Base-by-base conservation (phyloP, 176 grass and related monocot species). In the Oryza brachyantha region DNA sequence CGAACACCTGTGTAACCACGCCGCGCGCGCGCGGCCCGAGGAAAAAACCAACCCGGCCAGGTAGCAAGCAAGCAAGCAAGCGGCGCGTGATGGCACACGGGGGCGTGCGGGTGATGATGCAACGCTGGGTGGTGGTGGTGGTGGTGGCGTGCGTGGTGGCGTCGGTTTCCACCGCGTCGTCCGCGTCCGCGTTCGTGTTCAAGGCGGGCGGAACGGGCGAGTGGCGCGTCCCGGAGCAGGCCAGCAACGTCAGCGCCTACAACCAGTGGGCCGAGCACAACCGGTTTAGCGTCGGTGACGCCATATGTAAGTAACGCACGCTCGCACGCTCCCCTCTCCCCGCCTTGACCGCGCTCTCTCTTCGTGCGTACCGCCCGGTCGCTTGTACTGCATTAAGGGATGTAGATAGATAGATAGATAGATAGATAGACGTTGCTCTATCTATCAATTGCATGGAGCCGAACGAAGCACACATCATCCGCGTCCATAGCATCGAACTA, bases 231-330 rank as follows among this genome's bases (percentile, higher is more conserved):
- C 90, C 89, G 10, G 48, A 35, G 22, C 7, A 83, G 43, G 73
- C 80, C 48, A 50, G 3, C n/a, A 62, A 50, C 78, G 42, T 13
- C 13, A 48, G 24, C 57, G 69, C 89, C 0, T 95, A 95, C 81
- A 93, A 85, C 78, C 84, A 81, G 13, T 95, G 92, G 96, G 96
- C 96, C 12, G 76, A 91, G 64, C 86, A 77, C 64, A 89, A 70
- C 79, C 92, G 96, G 21, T 99, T 99, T 41, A 75, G 89, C 81
- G 68, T 88, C 19, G 96, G 90, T 24, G 96, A 99, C 75, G 84
- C 83, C 29, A 41, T 98, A 76, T 72, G 95, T 94, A 86, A 70
- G 74, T 40, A 24, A 19, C 11, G 19, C 31, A n/a, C n/a, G n/a
- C n/a, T n/a, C 1, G 12, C 57, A 6, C 16, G 16, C 45, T 0